Percentiles rank a stretch among this genome's conserved stretches.
Conservation (phyloP, 192 early-diverging fungal genomes). For the Oehlia diaphana region DNA sequence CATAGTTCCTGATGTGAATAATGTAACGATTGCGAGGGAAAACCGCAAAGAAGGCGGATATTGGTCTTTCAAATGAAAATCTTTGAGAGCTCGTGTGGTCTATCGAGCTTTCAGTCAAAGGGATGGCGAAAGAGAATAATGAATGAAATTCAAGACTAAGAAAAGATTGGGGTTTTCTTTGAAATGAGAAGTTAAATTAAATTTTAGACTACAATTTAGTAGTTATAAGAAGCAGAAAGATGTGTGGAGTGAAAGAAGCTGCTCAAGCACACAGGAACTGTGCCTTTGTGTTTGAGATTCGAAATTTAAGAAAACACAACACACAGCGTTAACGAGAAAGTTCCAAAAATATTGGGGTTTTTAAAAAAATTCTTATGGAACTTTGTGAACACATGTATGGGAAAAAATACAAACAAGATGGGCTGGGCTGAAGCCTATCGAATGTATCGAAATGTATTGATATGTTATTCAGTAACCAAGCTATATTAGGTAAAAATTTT, state of each 20-base stretch:
- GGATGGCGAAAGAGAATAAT: not conserved
- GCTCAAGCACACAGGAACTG: conserved; percentile 22
- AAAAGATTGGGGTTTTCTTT: conserved; percentile 22
- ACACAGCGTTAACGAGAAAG: not conserved
- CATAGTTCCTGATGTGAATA: conserved; percentile 10
- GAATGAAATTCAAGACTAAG: conserved; percentile 14
- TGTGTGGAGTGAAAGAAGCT: conserved; percentile 14
- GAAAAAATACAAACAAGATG: not conserved
- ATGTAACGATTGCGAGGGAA: conserved; percentile 10
- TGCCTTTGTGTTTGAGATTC: conserved; percentile 16
- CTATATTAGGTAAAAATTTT: not conserved
- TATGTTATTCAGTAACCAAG: not conserved
- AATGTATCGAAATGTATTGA: not conserved
- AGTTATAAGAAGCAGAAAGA: too few relatives aligned
- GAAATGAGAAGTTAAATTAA: not conserved
- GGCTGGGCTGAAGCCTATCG: not conserved
- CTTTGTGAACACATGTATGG: not conserved
- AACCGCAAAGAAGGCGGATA: conserved; percentile 23
- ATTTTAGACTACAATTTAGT: not conserved
- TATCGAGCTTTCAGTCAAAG: conserved; percentile 18
- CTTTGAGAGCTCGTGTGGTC: conserved; percentile 22
- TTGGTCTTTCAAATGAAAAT: conserved; percentile 29
- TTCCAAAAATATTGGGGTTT: not conserved
- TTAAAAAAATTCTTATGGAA: not conserved
- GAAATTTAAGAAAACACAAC: conserved; percentile 13